Evolutionary conservation across 176 grass and related monocot species (phyloP).

Genomic region (Zoysia japonica): DNA sequence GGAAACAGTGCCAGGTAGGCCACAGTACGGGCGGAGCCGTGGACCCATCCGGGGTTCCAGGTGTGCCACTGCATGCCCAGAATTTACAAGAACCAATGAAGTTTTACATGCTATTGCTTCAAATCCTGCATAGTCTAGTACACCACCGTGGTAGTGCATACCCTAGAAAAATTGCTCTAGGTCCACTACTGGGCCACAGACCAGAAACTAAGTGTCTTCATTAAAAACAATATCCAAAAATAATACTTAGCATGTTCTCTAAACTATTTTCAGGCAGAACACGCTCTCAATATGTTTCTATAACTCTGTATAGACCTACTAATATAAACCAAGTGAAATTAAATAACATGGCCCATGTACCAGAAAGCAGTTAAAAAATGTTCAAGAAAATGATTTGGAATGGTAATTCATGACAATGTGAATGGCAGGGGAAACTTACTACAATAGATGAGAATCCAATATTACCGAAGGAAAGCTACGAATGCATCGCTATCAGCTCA

Average conservation of each 20-base stretch:
- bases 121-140: too few species aligned
- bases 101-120: too few species aligned
- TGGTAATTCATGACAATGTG: slow-evolving; percentile 20
- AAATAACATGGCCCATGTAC: slow-evolving; percentile 4
- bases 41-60: too few species aligned
- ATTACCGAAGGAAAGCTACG: slow-evolving; percentile 41
- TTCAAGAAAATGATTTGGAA: neutral
- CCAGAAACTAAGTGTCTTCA: too few species aligned
- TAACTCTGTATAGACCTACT: slow-evolving; percentile 1
- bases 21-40: neutral
- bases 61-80: too few species aligned
- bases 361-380: neutral
- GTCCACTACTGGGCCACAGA: too few species aligned
- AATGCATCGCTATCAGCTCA: slow-evolving; percentile 81
- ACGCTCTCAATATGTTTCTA: slow-evolving; percentile 7
- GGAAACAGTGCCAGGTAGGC: neutral
- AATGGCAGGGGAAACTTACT: neutral
- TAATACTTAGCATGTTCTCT: neutral
- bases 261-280: neutral
- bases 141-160: too few species aligned
- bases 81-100: too few species aligned
- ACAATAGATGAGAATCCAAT: neutral
- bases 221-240: too few species aligned
- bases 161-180: too few species aligned
- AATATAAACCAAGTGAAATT: slow-evolving; percentile 23